Base-by-base conservation (phyloP, 2,329 filamentous ascomycete species). In the Davidsoniella neocaledoniae region DNA sequence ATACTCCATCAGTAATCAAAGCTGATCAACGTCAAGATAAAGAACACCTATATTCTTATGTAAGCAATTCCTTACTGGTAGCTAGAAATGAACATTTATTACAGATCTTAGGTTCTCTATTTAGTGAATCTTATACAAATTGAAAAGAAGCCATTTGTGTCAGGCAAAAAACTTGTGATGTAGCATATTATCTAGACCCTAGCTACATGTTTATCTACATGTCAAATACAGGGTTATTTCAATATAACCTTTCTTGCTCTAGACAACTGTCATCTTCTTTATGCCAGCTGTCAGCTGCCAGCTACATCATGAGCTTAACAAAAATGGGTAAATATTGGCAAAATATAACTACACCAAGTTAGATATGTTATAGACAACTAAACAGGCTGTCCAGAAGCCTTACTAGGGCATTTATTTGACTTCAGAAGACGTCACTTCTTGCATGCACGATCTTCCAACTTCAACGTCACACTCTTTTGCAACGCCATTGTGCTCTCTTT, bases 351-450 rank as follows among this genome's bases (percentile, higher is more conserved):
- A 25, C 39, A 48, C 41, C 41, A 21, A 29, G 17, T 36, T 33
- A 19, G 21, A 37, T 21, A 46, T 17, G 16, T 37, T n/a, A 42
- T 16, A 42, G 42, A 52, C 41, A 46, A 33, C 8, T 12, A 33
- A 33, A 49, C 42, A 46, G 37, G 29, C 41, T 49, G 50, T 43
- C 46, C 50, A 52, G 29, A 45, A 48, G 41, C 25, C 8, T 33
- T 39, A 40, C 23, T 16, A 16, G 29, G 41, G 19, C 16, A 43
- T 36, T 33, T 33, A 43, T 36, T 33, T 33, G 33, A 17, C 29
- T 19, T 16, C 16, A 37, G 39, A 46, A 52, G 46, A 52, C 50
- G 50, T 52, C 50, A 52, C 46, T 52, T 33, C 29, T 33, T 33
- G 29, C 29, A 33, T 33, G 29, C 29, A 33, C 29, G 29, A 33